Base-by-base conservation (phyloP, 2,329 filamentous ascomycete genomes). In the Acrocalymma vagum region DNA sequence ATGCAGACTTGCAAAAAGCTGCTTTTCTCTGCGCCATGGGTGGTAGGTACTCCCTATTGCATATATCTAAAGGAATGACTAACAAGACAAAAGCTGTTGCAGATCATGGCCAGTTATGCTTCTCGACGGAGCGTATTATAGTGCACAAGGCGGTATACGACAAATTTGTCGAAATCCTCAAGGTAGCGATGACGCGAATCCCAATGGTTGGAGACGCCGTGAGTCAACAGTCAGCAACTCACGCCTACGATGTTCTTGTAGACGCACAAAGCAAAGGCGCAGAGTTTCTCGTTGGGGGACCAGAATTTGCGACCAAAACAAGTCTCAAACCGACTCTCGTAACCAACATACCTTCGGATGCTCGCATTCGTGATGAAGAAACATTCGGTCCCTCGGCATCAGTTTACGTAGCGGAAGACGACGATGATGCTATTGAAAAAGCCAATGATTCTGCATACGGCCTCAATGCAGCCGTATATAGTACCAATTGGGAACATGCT, bases 391-490 rank as follows among this genome's bases (percentile, higher is more conserved):
- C 89, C 0, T 83, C 81, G 0, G 85, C 90, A 2, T 83, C 82
- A 11, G 60, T 93, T 13, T 79, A 86, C n/a, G 72, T 78, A 9
- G 77, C 91, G 13, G 77, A 83, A 22, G 72, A 64, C 2, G 85
- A 88, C 38, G 86, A 88, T 13, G 85, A 90, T 48, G 88, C 87
- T 0, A 67, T 93, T 14, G 72, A 74, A n/a, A 70, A 91, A 13
- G 87, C 88, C n/a, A 94, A 94, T 62, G 86, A 91, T 58, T 89
- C 85, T 2, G 85, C 88, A 35, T 93, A 90, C 60, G 88, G 88
- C 3, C 76, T 94, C 14, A 77, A 77, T n/a, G 79, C 83, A 4
- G 79, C 87, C 0, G 80, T 94, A 1, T 93, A 89, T 65, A 89
- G 87, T 0, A 72, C 78, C 48, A 83, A 87, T 60, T 67, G 91